Base-by-base conservation (phyloP, 768 basidiomycete species). In the Trametes maxima region DNA sequence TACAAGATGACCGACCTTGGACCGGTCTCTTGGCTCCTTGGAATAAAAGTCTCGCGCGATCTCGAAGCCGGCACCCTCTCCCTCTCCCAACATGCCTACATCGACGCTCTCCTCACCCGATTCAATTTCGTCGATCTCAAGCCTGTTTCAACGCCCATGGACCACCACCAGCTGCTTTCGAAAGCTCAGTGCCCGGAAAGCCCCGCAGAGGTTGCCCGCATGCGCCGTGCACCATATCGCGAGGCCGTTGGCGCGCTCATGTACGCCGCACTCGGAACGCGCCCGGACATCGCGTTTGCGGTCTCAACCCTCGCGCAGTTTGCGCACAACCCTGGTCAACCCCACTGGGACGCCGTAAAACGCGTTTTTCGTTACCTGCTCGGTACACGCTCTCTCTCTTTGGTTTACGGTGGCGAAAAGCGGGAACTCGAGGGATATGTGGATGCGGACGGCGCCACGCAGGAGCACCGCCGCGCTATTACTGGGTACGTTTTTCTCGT, bases 61-160 rank as follows among this genome's bases (percentile, higher is more conserved):
- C 59, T 50, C 43, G 51, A n/a, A 14, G 21, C 19, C 37, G 49
- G 63, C 63, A 67, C 67, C 14, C 39, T 72, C 21, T 45, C 65
- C 6, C 56, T 72, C 45, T 65, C 60, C 2, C 70, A 79, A 57
- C 43, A 42, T 11, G 39, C 69, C 0, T 80, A 78, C 62, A 69
- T 78, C 42, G 64, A 74, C 5, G 43, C 53, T 0, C 69, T 78
- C 49, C 54, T 78, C 44, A 8, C n/a, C 0, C 65, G 63, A 2
- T 78, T 75, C 59, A 64, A 67, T 11, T 69, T 77, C 25, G 54
- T 40, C n/a, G n/a, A n/a, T n/a, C n/a, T n/a, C n/a, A n/a, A n/a
- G n/a, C n/a, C n/a, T n/a, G n/a, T n/a, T n/a, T 59, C 63, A 0
- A 74, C 67, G 0, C 75, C 74, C 0, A 74, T 78, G 72, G 75